Evolutionary conservation across 176 grass and related monocot species (phyloP).

Genomic region (Oryza meridionalis): DNA sequence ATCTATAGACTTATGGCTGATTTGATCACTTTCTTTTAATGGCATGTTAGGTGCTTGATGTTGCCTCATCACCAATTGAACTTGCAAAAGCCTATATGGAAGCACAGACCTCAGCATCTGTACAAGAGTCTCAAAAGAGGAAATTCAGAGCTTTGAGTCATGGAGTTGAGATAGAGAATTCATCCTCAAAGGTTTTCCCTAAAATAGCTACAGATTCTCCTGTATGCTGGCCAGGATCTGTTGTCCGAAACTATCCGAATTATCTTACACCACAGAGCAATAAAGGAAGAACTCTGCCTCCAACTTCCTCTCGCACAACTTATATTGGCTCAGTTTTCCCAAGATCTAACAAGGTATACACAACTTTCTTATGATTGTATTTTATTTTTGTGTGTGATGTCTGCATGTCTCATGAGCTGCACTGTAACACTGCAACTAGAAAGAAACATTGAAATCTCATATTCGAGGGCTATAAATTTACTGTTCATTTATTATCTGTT

Average conservation of each 20-base stretch:
- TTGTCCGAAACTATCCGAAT: constrained; percentile 36
- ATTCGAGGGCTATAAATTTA: neutral
- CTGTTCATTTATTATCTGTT: constrained; percentile 27
- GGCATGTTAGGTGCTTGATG: constrained; percentile 50
- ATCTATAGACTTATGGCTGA: neutral
- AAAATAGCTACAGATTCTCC: constrained; percentile 40
- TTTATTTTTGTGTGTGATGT: constrained; percentile 31
- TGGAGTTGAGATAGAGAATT: constrained; percentile 48
- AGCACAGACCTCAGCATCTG: constrained; percentile 47
- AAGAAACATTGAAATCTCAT: constrained; percentile 1
- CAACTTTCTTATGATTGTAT: constrained; percentile 1
- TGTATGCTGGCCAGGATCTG: constrained; percentile 54
- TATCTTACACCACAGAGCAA: constrained; percentile 62
- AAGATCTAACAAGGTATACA: constrained; percentile 49
- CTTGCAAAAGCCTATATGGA: constrained; percentile 78
- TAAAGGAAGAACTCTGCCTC: constrained; percentile 43
- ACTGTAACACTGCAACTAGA: neutral
- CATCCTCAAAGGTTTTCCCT: constrained; percentile 32
- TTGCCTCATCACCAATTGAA: constrained; percentile 64
- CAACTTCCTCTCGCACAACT: constrained; percentile 34
- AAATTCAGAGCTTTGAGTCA: constrained; percentile 49
- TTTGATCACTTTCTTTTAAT: constrained; percentile 37
- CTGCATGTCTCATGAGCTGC: neutral
- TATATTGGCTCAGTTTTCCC: constrained; percentile 54
- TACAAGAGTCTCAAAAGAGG: constrained; percentile 40